phyloP scores from a whole-genome alignment of 2,329 filamentous ascomycete genomes.

The Aspergillus uvarum region DNA sequence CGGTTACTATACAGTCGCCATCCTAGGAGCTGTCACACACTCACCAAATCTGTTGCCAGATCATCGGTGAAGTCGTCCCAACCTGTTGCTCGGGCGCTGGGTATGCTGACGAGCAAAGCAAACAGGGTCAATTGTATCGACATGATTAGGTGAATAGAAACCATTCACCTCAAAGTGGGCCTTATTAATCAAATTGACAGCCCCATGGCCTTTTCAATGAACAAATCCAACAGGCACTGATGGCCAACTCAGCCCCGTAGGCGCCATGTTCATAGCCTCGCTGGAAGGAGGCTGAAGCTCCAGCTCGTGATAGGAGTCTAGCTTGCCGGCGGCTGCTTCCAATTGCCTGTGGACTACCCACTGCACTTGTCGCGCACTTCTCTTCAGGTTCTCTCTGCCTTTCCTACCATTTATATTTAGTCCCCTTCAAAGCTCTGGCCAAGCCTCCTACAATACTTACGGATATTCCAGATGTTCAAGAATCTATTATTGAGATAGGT shows the following conservation, averaged over 20 bases:
- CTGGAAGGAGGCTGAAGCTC: background rate
- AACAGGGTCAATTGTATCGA: constrained; percentile 12
- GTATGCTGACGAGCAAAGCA: constrained; percentile 16
- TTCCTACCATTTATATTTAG: too few species aligned
- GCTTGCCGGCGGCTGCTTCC: background rate
- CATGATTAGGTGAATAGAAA: background rate
- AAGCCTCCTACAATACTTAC: too few species aligned
- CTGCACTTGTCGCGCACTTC: too few species aligned
- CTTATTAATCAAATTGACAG: too few species aligned
- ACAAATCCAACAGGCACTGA: background rate
- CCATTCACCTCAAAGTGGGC: too few species aligned
- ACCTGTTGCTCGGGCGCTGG: constrained; percentile 27
- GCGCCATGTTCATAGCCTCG: constrained; percentile 7
- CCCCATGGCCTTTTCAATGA: too few species aligned
- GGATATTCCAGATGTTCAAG: too few species aligned
- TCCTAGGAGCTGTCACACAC: background rate
- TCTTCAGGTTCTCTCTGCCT: too few species aligned
- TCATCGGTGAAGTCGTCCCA: constrained; percentile 44
- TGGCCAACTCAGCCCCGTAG: constrained; percentile 11
- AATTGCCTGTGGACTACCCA: too few species aligned
- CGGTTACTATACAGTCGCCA: background rate
- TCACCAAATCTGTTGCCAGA: constrained; percentile 42
- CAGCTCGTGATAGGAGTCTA: background rate
- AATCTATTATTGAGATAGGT: too few species aligned
- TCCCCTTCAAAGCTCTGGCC: too few species aligned